Conservation (phyloP, 257 asterid genomes). For the Vinca minor region DNA sequence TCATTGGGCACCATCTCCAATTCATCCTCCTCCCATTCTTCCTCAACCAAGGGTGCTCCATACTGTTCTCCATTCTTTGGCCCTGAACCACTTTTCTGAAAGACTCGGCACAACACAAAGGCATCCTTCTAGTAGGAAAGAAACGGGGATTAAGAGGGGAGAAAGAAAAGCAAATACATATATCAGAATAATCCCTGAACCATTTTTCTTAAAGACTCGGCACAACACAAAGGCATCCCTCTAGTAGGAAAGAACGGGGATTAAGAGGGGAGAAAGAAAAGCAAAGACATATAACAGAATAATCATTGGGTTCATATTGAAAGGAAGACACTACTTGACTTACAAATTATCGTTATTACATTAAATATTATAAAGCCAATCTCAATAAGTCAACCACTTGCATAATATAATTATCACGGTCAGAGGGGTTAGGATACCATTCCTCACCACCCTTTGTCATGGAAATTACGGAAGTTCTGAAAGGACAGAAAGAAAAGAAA, state of each 20-base stretch:
- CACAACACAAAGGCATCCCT: too few relatives aligned
- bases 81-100: conserved; percentile 97
- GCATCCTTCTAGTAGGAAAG: conserved; percentile 51
- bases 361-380: too few relatives aligned
- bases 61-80: conserved; percentile 94
- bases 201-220: too few relatives aligned
- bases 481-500: conserved; percentile 17
- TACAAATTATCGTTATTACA: background rate
- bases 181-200: too few relatives aligned
- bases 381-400: background rate
- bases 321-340: background rate
- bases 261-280: background rate
- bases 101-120: conserved; percentile 74
- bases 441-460: background rate
- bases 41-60: conserved; percentile 86
- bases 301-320: too few relatives aligned
- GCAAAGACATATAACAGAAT: conserved; percentile 9
- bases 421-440: background rate
- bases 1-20: conserved; percentile 34
- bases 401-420: background rate
- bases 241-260: too few relatives aligned
- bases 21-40: conserved; percentile 84
- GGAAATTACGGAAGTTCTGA: background rate
- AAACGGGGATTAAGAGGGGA: background rate
- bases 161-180: too few relatives aligned